These are phyloP conservation scores for Pleurotus tuber-regium DNA, from an alignment of 768 basidiomycete species.

Conservation along the genomic window DNA sequence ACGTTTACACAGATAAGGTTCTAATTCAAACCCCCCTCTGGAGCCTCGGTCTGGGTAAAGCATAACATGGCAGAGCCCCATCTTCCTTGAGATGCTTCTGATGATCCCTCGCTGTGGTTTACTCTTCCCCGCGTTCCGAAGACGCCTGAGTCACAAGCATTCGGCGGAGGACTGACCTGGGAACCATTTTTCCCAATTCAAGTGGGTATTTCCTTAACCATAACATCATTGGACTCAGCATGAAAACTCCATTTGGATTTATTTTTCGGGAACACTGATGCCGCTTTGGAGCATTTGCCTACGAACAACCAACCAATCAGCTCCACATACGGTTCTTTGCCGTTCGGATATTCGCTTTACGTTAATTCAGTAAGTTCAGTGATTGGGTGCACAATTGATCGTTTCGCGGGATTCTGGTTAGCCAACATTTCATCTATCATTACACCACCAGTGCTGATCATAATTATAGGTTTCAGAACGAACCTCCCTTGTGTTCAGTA, in stretches of 20 bases:
- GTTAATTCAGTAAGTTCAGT: not conserved
- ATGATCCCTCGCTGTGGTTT: not conserved
- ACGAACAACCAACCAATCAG: slow-evolving; percentile 3
- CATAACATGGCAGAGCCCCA: not conserved
- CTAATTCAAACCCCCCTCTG: not conserved
- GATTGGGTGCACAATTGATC: not conserved
- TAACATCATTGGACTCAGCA: not conserved
- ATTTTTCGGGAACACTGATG: not conserved
- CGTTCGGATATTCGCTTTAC: not conserved
- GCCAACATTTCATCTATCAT: slow-evolving; percentile 3
- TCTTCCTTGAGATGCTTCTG: slow-evolving; percentile 6
- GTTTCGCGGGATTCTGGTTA: not conserved
- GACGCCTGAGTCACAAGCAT: not conserved
- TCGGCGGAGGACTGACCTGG: not conserved
- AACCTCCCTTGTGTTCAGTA: not conserved
- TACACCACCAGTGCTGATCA: too few species aligned
- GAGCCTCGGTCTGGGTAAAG: slow-evolving; percentile 2
- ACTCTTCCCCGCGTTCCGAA: not conserved
- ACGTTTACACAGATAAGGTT: not conserved
- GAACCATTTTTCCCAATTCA: slow-evolving; percentile 3
- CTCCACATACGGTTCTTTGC: slow-evolving; percentile 1
- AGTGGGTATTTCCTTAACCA: not conserved
- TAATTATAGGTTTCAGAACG: too few species aligned
- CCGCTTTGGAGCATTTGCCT: not conserved
- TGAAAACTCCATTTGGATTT: slow-evolving; percentile 1